phyloP scores from a whole-genome alignment of 129 eudicot species.

The Flaveria bidentis region DNA sequence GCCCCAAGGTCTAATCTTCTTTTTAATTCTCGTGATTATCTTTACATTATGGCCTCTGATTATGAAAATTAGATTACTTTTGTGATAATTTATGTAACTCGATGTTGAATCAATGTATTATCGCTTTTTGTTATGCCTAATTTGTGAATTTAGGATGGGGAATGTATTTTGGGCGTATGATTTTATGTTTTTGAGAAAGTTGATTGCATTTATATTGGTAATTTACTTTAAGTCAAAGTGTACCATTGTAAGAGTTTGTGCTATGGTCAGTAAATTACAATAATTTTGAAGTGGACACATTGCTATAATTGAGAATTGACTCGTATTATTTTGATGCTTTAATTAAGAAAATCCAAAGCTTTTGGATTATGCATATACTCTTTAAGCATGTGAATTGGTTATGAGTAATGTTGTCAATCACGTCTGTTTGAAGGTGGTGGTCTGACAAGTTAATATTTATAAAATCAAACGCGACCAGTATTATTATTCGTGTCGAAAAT shows the following conservation, averaged over 20 bases:
- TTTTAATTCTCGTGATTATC: not conserved
- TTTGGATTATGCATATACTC: not conserved
- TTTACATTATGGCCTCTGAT: not conserved
- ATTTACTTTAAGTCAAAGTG: too few species aligned
- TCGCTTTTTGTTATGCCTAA: not conserved
- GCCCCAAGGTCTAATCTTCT: slow-evolving; percentile 61
- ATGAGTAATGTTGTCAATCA: too few species aligned
- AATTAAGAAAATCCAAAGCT: not conserved
- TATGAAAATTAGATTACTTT: not conserved
- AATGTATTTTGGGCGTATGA: not conserved
- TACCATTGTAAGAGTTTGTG: too few species aligned
- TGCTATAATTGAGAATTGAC: too few species aligned
- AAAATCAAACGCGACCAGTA: too few species aligned
- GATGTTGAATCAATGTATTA: not conserved
- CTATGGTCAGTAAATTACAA: too few species aligned
- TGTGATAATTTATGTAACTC: not conserved
- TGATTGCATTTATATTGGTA: not conserved
- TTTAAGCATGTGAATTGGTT: not conserved
- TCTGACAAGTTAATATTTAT: too few species aligned
- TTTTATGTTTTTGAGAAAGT: not conserved
- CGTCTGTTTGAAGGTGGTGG: not conserved
- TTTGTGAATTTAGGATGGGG: not conserved
- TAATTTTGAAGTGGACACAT: too few species aligned
- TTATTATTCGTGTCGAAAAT: too few species aligned
- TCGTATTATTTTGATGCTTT: too few species aligned